Conservation (phyloP, 2,329 filamentous ascomycete genomes). For the Ceratocystis huliohia region DNA sequence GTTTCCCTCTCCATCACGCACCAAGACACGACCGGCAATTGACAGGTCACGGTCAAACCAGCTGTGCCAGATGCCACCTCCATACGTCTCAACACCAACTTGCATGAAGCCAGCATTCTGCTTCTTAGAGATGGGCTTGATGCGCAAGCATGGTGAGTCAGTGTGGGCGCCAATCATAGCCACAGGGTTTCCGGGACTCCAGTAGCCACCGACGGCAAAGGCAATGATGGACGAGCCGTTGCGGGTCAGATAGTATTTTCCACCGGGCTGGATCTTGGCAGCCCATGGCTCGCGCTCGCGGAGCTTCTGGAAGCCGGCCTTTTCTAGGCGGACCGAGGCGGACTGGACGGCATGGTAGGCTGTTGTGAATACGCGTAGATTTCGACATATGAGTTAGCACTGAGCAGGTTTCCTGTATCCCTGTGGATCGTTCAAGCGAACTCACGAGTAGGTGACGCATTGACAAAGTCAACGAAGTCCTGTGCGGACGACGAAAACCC, state of each 20-base stretch:
- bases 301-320: constrained; percentile 77
- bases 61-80: constrained; percentile 92
- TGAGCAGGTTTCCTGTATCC: background rate
- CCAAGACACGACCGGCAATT: constrained; percentile 78
- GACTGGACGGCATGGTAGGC: constrained; percentile 89
- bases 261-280: constrained; percentile 63
- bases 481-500: constrained; percentile 40
- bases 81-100: constrained; percentile 92
- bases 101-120: constrained; percentile 77
- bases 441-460: constrained; percentile 84
- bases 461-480: constrained; percentile 88
- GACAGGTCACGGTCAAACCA: constrained; percentile 96
- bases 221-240: constrained; percentile 87
- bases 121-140: constrained; percentile 93
- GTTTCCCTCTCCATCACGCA: constrained; percentile 57
- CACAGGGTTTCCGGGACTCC: constrained; percentile 82
- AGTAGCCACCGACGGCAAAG: constrained; percentile 81
- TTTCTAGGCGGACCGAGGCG: constrained; percentile 60
- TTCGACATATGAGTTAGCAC: background rate
- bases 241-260: constrained; percentile 91
- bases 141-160: constrained; percentile 78
- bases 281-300: constrained; percentile 87
- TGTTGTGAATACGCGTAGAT: constrained; percentile 29
- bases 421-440: background rate
- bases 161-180: constrained; percentile 93